Percentiles rank a stretch among this genome's conserved stretches.
phyloP scores from a whole-genome alignment of 352 stramenopile genomes.

The Peronospora farinosa region DNA sequence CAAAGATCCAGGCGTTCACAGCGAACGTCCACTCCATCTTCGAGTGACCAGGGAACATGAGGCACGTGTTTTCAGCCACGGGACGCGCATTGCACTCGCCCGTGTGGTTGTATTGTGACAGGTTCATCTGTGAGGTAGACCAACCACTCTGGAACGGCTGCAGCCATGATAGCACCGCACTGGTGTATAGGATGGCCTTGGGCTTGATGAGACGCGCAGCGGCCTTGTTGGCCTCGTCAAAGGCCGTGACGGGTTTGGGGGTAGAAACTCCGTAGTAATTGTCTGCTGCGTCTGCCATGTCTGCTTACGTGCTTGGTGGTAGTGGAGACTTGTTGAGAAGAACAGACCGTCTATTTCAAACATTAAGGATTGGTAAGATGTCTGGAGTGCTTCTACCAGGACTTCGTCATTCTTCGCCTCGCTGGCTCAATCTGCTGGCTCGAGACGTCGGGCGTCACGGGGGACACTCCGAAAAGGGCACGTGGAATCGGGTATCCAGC shows the following conservation, averaged over 20 bases:
- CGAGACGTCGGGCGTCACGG: too few relatives aligned
- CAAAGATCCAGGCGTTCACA: conserved; percentile 24
- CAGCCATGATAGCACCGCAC: conserved; percentile 19
- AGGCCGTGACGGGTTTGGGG: conserved; percentile 15
- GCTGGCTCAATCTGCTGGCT: too few relatives aligned
- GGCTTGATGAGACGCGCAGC: conserved; percentile 24
- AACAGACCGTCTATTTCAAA: too few relatives aligned
- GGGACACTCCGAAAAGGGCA: too few relatives aligned
- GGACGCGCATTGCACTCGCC: conserved; percentile 21
- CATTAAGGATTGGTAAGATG: too few relatives aligned
- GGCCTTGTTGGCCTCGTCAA: conserved; percentile 27
- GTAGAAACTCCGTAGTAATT: conserved; percentile 11
- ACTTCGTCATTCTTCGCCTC: too few relatives aligned
- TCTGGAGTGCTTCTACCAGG: too few relatives aligned
- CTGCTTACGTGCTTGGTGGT: background rate
- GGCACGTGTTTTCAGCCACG: conserved; percentile 19
- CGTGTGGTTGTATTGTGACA: conserved; percentile 22
- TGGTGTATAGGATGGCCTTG: conserved; percentile 23
- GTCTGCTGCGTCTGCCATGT: conserved; percentile 11
- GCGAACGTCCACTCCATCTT: conserved; percentile 25
- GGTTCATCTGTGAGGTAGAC: conserved; percentile 28
- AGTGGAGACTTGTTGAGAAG: too few relatives aligned
- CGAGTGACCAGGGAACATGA: conserved; percentile 25
- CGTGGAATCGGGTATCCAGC: too few relatives aligned
- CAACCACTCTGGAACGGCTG: conserved; percentile 27